Conservation (phyloP, 108 stramenopile genomes). For the Stephanodiscus minutulus region DNA sequence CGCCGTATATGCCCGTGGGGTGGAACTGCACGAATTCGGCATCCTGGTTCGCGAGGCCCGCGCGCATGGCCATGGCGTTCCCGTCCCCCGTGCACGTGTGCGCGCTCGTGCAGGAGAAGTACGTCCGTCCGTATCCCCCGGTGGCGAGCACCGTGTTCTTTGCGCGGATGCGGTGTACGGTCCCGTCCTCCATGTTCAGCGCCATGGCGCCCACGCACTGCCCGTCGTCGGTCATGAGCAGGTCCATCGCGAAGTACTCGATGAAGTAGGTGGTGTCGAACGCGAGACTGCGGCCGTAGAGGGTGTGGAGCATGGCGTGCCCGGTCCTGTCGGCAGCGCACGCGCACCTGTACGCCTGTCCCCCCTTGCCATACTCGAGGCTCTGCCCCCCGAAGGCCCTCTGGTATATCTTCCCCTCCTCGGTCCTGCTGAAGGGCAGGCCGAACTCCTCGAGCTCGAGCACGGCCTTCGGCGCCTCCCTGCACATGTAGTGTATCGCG, state of each 20-base stretch:
- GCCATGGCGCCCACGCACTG: constrained; percentile 94
- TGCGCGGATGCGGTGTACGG: constrained; percentile 94
- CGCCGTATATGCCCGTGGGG: constrained; percentile 99
- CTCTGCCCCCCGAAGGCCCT: constrained; percentile 99
- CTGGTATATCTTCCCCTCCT: constrained; percentile 99
- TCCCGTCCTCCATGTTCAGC: constrained; percentile 99
- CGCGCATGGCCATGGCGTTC: constrained; percentile 95
- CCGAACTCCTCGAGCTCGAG: constrained; percentile 97
- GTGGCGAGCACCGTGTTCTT: constrained; percentile 99
- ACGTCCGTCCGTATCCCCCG: constrained; percentile 98
- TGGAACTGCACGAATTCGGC: constrained; percentile 99
- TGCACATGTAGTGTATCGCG: constrained; percentile 99
- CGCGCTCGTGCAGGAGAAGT: constrained; percentile 97
- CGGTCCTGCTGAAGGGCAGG: constrained; percentile 93
- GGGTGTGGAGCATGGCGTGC: constrained; percentile 99
- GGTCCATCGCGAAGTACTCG: constrained; percentile 98
- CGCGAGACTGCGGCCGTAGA: constrained; percentile 97
- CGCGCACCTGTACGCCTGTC: constrained; percentile 96
- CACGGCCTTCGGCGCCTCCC: constrained; percentile 97
- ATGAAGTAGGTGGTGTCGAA: constrained; percentile 99
- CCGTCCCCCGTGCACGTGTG: constrained; percentile 99
- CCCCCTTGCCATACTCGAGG: constrained; percentile 97
- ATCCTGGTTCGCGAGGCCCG: constrained; percentile 92
- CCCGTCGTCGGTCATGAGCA: constrained; percentile 92
- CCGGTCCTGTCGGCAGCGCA: constrained; percentile 99